Evolutionary conservation across 257 asterid species (phyloP).

Genomic region (Solanum tarijense): DNA sequence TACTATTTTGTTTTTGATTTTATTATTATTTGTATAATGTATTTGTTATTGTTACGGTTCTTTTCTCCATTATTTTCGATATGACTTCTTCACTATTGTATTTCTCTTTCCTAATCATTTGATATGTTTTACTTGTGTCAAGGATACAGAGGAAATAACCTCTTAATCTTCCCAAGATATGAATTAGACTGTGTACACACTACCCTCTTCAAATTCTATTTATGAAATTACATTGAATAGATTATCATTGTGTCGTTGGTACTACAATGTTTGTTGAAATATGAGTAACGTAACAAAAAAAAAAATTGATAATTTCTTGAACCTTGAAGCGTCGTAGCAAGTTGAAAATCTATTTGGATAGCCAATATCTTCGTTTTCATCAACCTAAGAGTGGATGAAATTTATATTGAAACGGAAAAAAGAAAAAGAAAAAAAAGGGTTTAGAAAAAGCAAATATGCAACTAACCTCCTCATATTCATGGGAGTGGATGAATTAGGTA

Average conservation of each 20-base stretch:
- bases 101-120: background rate
- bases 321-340: background rate
- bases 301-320: background rate
- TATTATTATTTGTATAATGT: background rate
- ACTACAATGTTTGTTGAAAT: background rate
- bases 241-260: background rate
- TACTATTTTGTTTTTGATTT: background rate
- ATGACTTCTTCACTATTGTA: background rate
- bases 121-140: background rate
- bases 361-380: background rate
- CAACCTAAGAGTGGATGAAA: background rate
- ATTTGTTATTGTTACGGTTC: background rate
- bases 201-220: fast-evolving
- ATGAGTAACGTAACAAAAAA: background rate
- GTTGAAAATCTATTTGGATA: background rate
- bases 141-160: background rate
- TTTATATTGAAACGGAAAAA: background rate
- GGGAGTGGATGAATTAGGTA: background rate
- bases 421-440: background rate
- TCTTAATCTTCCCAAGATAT: background rate
- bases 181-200: background rate
- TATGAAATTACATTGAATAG: background rate
- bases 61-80: background rate
- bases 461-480: background rate
- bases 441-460: background rate